These are phyloP conservation scores for Penicillium parvum DNA, from an alignment of 495 filamentous ascomycete species.

Conservation along the genomic window DNA sequence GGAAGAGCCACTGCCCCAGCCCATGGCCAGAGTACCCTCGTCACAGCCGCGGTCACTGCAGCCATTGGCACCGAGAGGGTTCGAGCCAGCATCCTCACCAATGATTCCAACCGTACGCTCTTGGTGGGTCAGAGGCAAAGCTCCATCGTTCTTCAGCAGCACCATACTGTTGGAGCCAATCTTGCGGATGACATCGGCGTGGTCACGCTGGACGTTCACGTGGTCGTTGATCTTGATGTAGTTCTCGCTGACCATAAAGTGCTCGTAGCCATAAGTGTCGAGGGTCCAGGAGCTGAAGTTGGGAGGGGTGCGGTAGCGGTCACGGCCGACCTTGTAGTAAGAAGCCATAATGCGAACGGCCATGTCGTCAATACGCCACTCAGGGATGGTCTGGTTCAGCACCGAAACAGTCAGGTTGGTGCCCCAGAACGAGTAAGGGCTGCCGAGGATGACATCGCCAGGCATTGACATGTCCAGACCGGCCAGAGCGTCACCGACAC, in stretches of 20 bases:
- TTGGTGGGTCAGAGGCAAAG: conserved; percentile 69
- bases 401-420: conserved; percentile 80
- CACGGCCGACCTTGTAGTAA: conserved; percentile 84
- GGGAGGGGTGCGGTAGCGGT: conserved; percentile 55
- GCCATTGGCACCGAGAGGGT: conserved; percentile 76
- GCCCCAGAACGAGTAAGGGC: conserved; percentile 75
- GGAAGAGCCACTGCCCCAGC: conserved; percentile 86
- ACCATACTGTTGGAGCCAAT: conserved; percentile 76
- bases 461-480: conserved; percentile 97
- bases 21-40: conserved; percentile 86
- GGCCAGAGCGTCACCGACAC: conserved; percentile 71
- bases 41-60: conserved; percentile 81
- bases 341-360: conserved; percentile 87
- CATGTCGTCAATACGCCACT: conserved; percentile 93
- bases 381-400: conserved; percentile 84
- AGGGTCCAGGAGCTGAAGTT: conserved; percentile 88
- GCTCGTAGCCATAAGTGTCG: conserved; percentile 67
- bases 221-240: conserved; percentile 74
- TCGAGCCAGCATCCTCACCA: conserved; percentile 79
- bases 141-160: conserved; percentile 78
- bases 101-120: conserved; percentile 77
- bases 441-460: conserved; percentile 74
- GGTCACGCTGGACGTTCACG: conserved; percentile 76
- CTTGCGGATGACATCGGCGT: conserved; percentile 65
- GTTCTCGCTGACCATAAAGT: conserved; percentile 56